Base-by-base conservation (phyloP, 306 rosid genomes). In the Ammopiptanthus mongolicus region DNA sequence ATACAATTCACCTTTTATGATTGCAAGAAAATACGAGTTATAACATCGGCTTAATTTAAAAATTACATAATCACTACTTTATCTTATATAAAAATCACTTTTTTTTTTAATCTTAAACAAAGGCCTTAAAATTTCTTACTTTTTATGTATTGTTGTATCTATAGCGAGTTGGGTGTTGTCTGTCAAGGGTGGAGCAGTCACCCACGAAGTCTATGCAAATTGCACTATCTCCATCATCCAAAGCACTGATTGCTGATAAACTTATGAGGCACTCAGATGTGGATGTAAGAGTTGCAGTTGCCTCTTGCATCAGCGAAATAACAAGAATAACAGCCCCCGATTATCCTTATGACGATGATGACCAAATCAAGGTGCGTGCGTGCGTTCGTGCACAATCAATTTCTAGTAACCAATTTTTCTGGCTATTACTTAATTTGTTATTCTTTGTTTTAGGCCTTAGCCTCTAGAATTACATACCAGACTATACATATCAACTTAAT, bases 271-370 rank as follows among this genome's bases (percentile, higher is more conserved):
- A 91, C 75, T 39, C 94, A 13, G 77, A 93, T 80, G 55, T 71
- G 67, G 96, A 93, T 81, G 96, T 93, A 22, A 87, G 87, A 79
- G 96, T 89, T 75, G 85, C 96, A 28, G 92, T 93, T 80, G 97
- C 98, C 17, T 82, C 94, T 39, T 93, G 97, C 86, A 87, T 91
- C 67, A 93, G 96, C 51, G 98, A 93, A 83, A 93, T 93, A 68
- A 93, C 98, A 33, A 89, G 98, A 81, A 93, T 93, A 60, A 91
- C 92, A 39, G 98, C 98, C 46, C 97, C 98, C 34, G 97, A 93
- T 33, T 94, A 94, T 57, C 97, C 98, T 28, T 93, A 93, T 71
- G 91, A 88, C 69, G 91, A 88, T 55, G 98, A 93, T 71, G 97
- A 87, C 34, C 90, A 88, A 76, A 93, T 93, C 97, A 93, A 91